These are phyloP conservation scores for Colletotrichum sp. DNA, from an alignment of 2,329 filamentous ascomycete species.

Conservation along the genomic window DNA sequence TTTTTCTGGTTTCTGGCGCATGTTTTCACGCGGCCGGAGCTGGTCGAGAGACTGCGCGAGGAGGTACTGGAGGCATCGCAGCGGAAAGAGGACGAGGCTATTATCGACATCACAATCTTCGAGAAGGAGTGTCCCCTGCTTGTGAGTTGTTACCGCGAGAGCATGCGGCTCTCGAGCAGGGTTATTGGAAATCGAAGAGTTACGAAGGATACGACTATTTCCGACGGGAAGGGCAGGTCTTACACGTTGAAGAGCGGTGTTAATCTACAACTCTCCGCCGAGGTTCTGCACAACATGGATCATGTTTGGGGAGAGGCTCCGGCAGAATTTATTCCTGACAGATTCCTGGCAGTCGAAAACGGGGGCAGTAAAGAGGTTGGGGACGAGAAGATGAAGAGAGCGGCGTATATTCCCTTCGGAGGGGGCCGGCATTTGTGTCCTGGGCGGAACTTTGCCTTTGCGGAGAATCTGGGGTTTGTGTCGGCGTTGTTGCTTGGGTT, in stretches of 20 bases:
- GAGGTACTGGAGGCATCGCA: slow-evolving; percentile 21
- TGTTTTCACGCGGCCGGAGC: slow-evolving; percentile 29
- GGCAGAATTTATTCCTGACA: neutral
- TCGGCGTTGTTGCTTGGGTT: neutral
- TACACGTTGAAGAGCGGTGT: neutral
- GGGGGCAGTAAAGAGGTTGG: neutral
- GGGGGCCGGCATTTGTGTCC: neutral
- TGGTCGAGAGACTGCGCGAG: slow-evolving; percentile 27
- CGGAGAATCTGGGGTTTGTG: neutral
- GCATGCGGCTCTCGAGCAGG: neutral
- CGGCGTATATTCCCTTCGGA: neutral
- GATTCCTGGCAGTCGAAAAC: neutral
- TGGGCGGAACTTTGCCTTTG: neutral
- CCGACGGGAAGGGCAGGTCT: neutral
- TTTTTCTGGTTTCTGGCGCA: slow-evolving; percentile 39
- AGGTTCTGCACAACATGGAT: neutral
- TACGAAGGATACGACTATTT: neutral
- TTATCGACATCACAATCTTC: neutral
- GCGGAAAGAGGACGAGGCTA: neutral
- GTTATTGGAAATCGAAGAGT: neutral
- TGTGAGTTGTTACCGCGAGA: neutral
- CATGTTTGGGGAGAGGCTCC: neutral
- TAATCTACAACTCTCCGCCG: neutral
- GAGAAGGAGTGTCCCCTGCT: neutral
- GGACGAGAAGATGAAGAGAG: neutral